Base-by-base conservation (phyloP, 78 protist species). In the Dictyostelium purpureum region DNA sequence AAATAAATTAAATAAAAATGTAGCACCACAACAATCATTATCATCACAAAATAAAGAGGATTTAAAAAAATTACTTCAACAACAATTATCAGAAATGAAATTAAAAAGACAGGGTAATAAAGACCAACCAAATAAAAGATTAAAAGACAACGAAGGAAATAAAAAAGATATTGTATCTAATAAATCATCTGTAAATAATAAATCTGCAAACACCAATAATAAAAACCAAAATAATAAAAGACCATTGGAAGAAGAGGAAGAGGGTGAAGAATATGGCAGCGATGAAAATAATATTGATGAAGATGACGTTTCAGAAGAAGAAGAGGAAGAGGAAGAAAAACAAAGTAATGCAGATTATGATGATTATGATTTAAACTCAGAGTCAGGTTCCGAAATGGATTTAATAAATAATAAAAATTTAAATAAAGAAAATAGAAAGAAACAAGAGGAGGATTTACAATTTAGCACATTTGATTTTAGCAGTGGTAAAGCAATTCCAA, bases 391-490 rank as follows among this genome's bases (percentile, higher is more conserved):
- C 26, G 71, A 69, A 45, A 69, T 69, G 76, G 52, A 69, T 69
- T 63, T 63, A 63, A 63, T 63, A 28, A 47, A 47, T 16, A 43
- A 24, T 21, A 51, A 74, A 19, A 26, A 56, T 24, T n/a, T 37
- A 33, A 51, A 51, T 16, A n/a, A 56, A 33, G 54, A 57, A 66
- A 56, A 31, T n/a, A 61, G 43, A n/a, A 42, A 21, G 24, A 70
- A 24, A 52, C 57, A 65, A 80, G 57, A 80, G 5, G 94, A 88
- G 14, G 89, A 78, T 88, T 43, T 88, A 70, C 94, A 88, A 88
- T 88, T 88, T 78, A 88, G 94, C 66, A 77, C 88, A 66, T 88
- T 88, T 67, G 94, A 88, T 77, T 88, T 88, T 38, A 79, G 83
- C 31, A 21, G 38, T 37, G 93, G 93, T 49, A 47, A 57, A 77